A percentile compares a stretch with the other conserved stretches of the same genome.
phyloP scores from a whole-genome alignment of 805 yeast genomes.

The Starmerella powellii region DNA sequence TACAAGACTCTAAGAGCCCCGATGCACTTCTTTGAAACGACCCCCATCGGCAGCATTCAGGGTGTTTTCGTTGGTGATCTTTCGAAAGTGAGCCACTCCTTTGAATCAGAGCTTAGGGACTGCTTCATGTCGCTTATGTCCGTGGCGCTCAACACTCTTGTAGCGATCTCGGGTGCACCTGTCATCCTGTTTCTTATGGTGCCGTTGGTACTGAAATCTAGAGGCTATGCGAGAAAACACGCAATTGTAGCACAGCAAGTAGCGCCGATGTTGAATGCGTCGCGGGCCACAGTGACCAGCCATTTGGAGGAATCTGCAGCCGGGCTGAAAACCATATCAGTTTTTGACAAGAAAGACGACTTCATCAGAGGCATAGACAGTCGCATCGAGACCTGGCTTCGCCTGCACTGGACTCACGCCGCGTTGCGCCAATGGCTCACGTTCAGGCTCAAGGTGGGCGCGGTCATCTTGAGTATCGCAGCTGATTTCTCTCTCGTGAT shows the following conservation, averaged over 20 bases:
- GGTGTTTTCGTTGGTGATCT: conserved; percentile 85
- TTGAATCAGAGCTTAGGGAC: too few species aligned
- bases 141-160: conserved; percentile 30
- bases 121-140: conserved; percentile 42
- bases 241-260: conserved; percentile 55
- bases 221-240: conserved; percentile 50
- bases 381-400: conserved; percentile 26
- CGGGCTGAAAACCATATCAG: conserved; percentile 60
- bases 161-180: conserved; percentile 50
- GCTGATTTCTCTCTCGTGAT: conserved; percentile 64
- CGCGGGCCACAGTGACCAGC: conserved; percentile 61
- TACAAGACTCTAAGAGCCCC: conserved; percentile 66
- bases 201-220: conserved; percentile 49
- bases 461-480: conserved; percentile 65
- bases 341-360: conserved; percentile 46
- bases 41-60: conserved; percentile 82
- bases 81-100: conserved; percentile 61
- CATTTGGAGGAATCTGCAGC: conserved; percentile 61
- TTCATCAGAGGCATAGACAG: conserved; percentile 38
- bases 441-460: conserved; percentile 82
- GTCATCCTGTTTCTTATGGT: conserved; percentile 55
- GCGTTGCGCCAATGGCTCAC: conserved; percentile 45
- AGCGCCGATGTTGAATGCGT: conserved; percentile 49
- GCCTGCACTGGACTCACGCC: conserved; percentile 52
- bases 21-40: conserved; percentile 86